These are phyloP conservation scores for Penicillium canescens DNA, from an alignment of 495 filamentous ascomycete genomes.

Conservation along the genomic window DNA sequence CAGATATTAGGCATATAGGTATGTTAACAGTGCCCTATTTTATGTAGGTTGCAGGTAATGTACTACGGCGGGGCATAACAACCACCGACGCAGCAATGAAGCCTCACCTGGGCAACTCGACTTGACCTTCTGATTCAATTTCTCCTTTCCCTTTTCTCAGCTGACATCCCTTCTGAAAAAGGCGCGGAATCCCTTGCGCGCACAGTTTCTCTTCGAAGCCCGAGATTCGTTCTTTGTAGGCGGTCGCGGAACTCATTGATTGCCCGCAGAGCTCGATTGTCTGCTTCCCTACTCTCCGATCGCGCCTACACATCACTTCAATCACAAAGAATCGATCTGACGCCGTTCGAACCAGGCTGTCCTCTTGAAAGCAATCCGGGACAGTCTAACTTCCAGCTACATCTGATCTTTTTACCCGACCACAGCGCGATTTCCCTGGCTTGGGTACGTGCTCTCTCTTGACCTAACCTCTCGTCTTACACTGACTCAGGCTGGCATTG, in stretches of 20 bases:
- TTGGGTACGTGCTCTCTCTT: constrained; percentile 8
- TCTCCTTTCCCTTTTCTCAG: constrained; percentile 4
- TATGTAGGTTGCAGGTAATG: neutral
- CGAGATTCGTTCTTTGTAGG: constrained; percentile 4
- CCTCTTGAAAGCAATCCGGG: neutral
- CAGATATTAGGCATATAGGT: no score
- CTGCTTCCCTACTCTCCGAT: neutral
- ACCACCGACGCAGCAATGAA: constrained; percentile 3
- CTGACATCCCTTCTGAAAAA: constrained; percentile 7
- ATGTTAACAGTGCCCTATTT: no score
- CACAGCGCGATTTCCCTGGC: constrained; percentile 7
- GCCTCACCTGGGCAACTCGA: constrained; percentile 13
- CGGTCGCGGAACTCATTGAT: constrained; percentile 20
- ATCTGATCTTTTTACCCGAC: constrained; percentile 1
- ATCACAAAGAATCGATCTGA: neutral
- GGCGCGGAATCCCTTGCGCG: neutral
- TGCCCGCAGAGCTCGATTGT: constrained; percentile 25
- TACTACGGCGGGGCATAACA: neutral
- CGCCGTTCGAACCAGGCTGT: neutral
- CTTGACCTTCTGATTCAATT: constrained; percentile 3
- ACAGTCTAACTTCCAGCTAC: neutral
- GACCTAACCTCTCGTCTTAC: neutral
- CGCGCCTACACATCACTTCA: no score
- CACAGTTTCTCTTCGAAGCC: neutral
- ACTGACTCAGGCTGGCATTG: neutral